These are phyloP conservation scores for Dactylellina parvicollis DNA, from an alignment of 2,329 filamentous ascomycete species.

Conservation along the genomic window DNA sequence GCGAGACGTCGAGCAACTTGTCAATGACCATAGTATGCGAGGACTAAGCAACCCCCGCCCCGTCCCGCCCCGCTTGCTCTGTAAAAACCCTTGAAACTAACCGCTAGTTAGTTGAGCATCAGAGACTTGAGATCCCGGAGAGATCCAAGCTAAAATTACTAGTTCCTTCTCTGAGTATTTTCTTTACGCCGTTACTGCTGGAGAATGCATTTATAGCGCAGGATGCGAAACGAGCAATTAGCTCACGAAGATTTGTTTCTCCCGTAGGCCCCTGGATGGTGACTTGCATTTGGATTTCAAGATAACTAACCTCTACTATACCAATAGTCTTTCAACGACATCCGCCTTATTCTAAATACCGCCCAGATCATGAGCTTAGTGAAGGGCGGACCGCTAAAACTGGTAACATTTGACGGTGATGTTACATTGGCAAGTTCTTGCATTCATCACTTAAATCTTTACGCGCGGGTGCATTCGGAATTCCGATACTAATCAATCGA, in stretches of 20 bases:
- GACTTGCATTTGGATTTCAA: background rate
- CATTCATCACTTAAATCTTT: background rate
- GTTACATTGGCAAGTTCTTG: constrained; percentile 72
- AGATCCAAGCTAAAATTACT: constrained; percentile 92
- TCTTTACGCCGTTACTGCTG: constrained; percentile 87
- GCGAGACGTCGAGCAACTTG: constrained; percentile 88
- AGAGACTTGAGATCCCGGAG: constrained; percentile 71
- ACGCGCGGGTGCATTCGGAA: background rate
- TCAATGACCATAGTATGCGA: constrained; percentile 83
- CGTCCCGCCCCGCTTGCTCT: background rate
- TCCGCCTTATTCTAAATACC: constrained; percentile 90
- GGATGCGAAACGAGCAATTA: constrained; percentile 85
- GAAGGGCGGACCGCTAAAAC: constrained; percentile 74
- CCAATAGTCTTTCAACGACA: constrained; percentile 83
- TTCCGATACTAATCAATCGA: constrained; percentile 59
- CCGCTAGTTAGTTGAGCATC: constrained; percentile 72
- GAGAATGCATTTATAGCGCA: constrained; percentile 93
- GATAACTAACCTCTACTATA: background rate
- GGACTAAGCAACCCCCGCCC: background rate
- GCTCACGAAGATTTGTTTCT: constrained; percentile 88
- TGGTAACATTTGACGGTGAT: constrained; percentile 97
- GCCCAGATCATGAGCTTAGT: constrained; percentile 94
- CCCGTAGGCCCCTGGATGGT: constrained; percentile 63
- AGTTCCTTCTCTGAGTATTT: constrained; percentile 88
- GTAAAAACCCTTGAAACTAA: background rate